phyloP scores from a whole-genome alignment of 2,329 filamentous ascomycete species.

The Botryosphaeria dothidea region DNA sequence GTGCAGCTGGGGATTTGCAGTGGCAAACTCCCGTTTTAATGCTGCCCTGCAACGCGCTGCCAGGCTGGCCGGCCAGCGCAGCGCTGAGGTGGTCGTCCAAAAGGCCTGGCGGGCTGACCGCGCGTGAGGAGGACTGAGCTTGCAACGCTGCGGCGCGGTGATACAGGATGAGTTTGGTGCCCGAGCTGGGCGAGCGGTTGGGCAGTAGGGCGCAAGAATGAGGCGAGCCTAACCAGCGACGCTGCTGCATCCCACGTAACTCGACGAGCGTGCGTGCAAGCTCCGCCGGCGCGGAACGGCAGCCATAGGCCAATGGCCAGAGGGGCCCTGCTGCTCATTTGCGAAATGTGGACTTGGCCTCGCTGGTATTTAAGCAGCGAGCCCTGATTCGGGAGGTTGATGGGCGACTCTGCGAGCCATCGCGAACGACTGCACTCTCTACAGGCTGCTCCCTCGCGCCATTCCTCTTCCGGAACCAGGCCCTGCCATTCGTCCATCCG shows the following conservation, averaged over 20 bases:
- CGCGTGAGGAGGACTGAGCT: constrained; percentile 1
- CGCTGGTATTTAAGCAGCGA: constrained; percentile 18
- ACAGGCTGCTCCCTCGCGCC: constrained; percentile 10
- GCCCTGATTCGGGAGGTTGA: constrained; percentile 14
- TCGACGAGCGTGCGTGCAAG: not conserved
- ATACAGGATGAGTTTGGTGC: constrained; percentile 1
- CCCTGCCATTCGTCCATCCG: constrained; percentile 50
- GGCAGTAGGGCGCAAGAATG: constrained; percentile 15
- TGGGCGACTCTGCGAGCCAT: constrained; percentile 15
- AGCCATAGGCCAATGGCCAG: constrained; percentile 7
- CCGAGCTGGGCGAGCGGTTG: constrained; percentile 15
- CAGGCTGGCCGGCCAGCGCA: constrained; percentile 10
- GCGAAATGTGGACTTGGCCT: constrained; percentile 16
- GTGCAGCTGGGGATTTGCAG: constrained; percentile 15
- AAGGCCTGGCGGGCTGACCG: constrained; percentile 5
- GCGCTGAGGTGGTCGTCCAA: constrained; percentile 8
- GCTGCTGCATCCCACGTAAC: not conserved
- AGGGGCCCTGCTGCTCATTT: constrained; percentile 9
- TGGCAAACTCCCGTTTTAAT: constrained; percentile 18
- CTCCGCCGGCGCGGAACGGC: not conserved
- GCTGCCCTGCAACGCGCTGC: not conserved
- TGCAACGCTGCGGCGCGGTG: constrained; percentile 2
- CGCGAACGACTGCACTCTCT: constrained; percentile 17
- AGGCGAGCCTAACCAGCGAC: constrained; percentile 13
- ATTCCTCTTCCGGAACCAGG: not conserved